phyloP scores from a whole-genome alignment of 441 rosid genomes.

The Omphalea diandra region DNA sequence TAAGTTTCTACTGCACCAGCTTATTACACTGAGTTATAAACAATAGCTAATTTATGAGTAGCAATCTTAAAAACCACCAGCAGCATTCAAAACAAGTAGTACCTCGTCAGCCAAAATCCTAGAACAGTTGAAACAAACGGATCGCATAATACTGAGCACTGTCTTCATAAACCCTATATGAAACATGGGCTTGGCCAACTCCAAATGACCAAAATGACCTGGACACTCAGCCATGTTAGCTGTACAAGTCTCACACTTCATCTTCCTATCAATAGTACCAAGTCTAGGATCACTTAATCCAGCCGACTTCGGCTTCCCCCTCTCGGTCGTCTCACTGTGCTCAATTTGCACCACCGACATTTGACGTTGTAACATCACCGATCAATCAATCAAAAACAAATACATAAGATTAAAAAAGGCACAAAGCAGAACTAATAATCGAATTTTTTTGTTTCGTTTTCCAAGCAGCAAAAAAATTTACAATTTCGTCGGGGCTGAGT shows the following conservation, averaged over 20 bases:
- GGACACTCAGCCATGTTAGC: constrained; percentile 99
- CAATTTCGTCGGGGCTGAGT: constrained; percentile 72
- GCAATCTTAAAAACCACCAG: neutral
- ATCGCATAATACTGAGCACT: constrained; percentile 86
- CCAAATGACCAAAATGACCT: constrained; percentile 94
- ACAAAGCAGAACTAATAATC: neutral
- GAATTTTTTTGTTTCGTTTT: neutral
- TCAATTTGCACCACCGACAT: constrained; percentile 95
- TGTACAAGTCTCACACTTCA: constrained; percentile 92
- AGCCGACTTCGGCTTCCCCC: constrained; percentile 85
- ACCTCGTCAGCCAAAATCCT: constrained; percentile 93
- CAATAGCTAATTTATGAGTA: neutral
- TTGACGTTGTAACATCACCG: constrained; percentile 70
- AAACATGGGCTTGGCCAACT: constrained; percentile 99
- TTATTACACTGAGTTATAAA: too few relatives aligned
- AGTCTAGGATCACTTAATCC: constrained; percentile 86
- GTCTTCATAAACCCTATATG: constrained; percentile 96
- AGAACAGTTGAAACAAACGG: constrained; percentile 97
- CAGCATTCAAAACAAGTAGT: constrained; percentile 12
- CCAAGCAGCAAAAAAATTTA: constrained; percentile 32
- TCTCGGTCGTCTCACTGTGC: constrained; percentile 89
- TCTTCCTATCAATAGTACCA: constrained; percentile 90
- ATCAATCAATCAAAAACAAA: too few relatives aligned
- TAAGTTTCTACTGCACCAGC: neutral
- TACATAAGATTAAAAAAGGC: neutral